Conservation (phyloP, 129 eudicot genomes). For the Rutidosis leptorrhynchoides region DNA sequence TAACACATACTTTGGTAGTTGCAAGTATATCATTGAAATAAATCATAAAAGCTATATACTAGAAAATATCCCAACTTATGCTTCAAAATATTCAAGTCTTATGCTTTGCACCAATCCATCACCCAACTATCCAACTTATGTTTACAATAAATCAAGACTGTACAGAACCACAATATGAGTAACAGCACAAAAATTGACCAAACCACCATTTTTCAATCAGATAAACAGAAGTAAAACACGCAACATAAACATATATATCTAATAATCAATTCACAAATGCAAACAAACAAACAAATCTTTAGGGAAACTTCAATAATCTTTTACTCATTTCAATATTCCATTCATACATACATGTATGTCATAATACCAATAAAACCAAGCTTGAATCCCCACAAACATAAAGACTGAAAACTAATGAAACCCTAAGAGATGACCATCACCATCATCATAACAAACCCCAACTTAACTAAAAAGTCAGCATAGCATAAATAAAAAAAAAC, state of each 20-base stretch:
- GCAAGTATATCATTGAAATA: no score
- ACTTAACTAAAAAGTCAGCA: background rate
- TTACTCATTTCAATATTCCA: background rate
- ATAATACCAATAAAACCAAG: background rate
- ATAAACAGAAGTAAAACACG: no score
- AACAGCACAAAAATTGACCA: no score
- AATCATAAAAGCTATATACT: no score
- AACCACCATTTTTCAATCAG: no score
- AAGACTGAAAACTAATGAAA: background rate
- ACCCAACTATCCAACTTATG: background rate
- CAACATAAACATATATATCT: background rate
- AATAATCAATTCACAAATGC: background rate
- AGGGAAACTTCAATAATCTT: background rate
- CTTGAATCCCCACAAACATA: background rate
- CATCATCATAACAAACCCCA: slow-evolving; percentile 7
- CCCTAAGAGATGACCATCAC: background rate
- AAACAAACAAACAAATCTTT: background rate
- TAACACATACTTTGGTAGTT: no score
- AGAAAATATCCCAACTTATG: no score
- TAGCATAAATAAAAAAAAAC: slow-evolving; percentile 9
- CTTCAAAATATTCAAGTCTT: no score
- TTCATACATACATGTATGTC: slow-evolving; percentile 1
- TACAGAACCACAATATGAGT: no score
- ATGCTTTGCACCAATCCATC: background rate
- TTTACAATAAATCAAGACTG: background rate